These are phyloP conservation scores for Leccinum disarticulatum DNA, from an alignment of 768 basidiomycete genomes.

Conservation along the genomic window DNA sequence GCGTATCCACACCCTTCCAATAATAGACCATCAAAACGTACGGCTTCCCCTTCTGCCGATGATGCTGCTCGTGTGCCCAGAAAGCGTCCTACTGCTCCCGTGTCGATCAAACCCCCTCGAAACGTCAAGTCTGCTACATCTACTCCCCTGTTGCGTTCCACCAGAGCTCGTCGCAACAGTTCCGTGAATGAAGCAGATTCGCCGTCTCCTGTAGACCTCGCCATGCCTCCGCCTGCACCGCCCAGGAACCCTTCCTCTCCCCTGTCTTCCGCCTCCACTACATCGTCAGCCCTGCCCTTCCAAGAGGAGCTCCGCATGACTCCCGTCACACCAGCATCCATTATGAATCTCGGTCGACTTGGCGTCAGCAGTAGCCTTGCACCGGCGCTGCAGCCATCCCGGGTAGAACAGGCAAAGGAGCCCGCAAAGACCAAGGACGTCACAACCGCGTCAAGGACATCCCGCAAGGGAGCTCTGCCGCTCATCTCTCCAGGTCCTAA, in stretches of 20 bases:
- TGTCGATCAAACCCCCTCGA: slow-evolving; percentile 26
- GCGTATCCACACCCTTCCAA: slow-evolving; percentile 44
- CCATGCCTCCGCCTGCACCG: slow-evolving; percentile 84
- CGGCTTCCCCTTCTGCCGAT: slow-evolving; percentile 56
- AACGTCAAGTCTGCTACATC: slow-evolving; percentile 53
- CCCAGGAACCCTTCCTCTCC: slow-evolving; percentile 32
- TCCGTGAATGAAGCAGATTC: slow-evolving; percentile 51
- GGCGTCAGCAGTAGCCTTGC: slow-evolving; percentile 49
- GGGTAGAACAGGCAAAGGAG: slow-evolving; percentile 30
- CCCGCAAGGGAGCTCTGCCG: slow-evolving; percentile 31
- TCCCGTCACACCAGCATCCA: slow-evolving; percentile 88
- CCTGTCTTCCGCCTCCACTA: slow-evolving; percentile 6
- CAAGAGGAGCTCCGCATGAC: slow-evolving; percentile 40
- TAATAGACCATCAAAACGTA: slow-evolving; percentile 44
- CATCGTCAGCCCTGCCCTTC: slow-evolving; percentile 5
- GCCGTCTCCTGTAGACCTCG: slow-evolving; percentile 84
- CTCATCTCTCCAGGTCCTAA: slow-evolving; percentile 60
- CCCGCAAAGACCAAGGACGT: slow-evolving; percentile 30
- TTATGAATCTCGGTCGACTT: slow-evolving; percentile 83
- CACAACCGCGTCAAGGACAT: slow-evolving; percentile 18
- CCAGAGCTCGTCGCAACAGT: slow-evolving; percentile 44
- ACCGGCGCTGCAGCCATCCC: slow-evolving; percentile 26
- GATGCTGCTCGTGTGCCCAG: slow-evolving; percentile 46
- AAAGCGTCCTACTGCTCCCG: slow-evolving; percentile 45
- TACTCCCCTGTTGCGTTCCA: slow-evolving; percentile 54